Conservation (phyloP, 2,329 filamentous ascomycete species). For the Claviceps spartinae region DNA sequence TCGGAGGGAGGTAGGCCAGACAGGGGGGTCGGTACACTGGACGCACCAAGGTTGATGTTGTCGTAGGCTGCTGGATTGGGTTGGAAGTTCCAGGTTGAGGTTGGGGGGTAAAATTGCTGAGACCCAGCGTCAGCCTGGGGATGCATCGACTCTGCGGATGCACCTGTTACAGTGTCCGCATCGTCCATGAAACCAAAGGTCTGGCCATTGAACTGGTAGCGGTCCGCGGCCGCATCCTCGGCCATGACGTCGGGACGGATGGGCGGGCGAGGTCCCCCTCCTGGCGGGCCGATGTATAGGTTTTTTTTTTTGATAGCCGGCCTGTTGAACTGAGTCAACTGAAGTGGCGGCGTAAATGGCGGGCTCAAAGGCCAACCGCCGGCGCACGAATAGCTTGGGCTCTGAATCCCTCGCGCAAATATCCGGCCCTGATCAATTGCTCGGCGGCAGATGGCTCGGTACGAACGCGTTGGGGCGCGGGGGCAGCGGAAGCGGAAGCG, state of each 20-base stretch:
- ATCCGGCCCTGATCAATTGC: neutral
- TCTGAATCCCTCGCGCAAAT: conserved; percentile 1
- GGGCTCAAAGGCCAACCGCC: conserved; percentile 2
- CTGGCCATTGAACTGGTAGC: conserved; percentile 31
- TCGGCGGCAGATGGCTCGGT: conserved; percentile 1
- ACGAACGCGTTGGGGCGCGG: neutral
- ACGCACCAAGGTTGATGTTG: conserved; percentile 26
- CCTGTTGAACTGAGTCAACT: neutral
- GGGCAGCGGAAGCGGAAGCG: neutral
- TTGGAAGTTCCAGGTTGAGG: conserved; percentile 33
- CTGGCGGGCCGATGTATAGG: neutral
- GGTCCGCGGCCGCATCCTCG: conserved; percentile 25
- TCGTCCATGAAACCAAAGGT: conserved; percentile 25
- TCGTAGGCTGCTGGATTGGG: conserved; percentile 32
- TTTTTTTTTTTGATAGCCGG: neutral
- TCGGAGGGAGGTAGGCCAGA: conserved; percentile 20
- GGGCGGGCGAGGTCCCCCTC: conserved; percentile 3
- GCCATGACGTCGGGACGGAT: conserved; percentile 20
- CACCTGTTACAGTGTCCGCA: conserved; percentile 14
- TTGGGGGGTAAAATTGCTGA: conserved; percentile 17
- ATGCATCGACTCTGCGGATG: conserved; percentile 19
- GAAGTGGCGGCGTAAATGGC: neutral
- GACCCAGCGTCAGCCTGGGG: conserved; percentile 19
- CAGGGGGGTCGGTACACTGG: conserved; percentile 19
- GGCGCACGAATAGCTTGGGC: neutral